Evolutionary conservation across 2,329 filamentous ascomycete genomes (phyloP), one percentile per base, ranked within the genome.

Genomic region (Verticillium tricorpus): DNA sequence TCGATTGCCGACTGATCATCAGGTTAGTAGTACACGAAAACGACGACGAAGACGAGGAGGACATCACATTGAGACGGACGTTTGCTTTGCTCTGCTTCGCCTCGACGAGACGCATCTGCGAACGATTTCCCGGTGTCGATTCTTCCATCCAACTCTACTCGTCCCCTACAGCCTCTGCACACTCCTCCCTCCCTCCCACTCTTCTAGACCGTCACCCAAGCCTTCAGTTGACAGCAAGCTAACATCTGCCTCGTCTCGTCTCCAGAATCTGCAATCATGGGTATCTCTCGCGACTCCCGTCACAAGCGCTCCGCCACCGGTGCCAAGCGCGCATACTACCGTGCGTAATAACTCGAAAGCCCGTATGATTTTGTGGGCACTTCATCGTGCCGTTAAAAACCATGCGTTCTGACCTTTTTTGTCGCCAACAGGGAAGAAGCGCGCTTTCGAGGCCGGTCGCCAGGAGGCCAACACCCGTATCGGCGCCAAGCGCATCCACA

Each of bases 391-490:
- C 66, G 69, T 72, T 63, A 70, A 71, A 76, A 76, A 78, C 77
- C 84, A 86, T 88, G 83, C 86, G 85, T 89, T 90, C 89, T 90
- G 85, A 91, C 86, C 85, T 87, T 70, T 70, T 61, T 66, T 57
- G 45, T 77, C 78, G 76, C 85, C 84, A 86, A 81, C 80, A 87
- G 86, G 87, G 88, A 92, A 99, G 95, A 94, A 90, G 88, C 87
- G 88, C 85, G 96, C 93, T 88, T 99, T 99, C 91, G 96, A 99
- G 90, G 93, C 93, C 83, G 95, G 95, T 82, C 94, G 95, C 81
- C 95, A 99, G 89, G 92, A 94, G 80, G 92, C 95, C 87, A 96
- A 95, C 89, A 99, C 95, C 85, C 92, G 94, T 90, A 98, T 99
- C 82, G 95, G 96, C 76, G 78, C 89, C 79, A 97, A 97, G 91